These are phyloP conservation scores for Camelina sativa DNA, from an alignment of 345 rosid species.

Conservation along the genomic window DNA sequence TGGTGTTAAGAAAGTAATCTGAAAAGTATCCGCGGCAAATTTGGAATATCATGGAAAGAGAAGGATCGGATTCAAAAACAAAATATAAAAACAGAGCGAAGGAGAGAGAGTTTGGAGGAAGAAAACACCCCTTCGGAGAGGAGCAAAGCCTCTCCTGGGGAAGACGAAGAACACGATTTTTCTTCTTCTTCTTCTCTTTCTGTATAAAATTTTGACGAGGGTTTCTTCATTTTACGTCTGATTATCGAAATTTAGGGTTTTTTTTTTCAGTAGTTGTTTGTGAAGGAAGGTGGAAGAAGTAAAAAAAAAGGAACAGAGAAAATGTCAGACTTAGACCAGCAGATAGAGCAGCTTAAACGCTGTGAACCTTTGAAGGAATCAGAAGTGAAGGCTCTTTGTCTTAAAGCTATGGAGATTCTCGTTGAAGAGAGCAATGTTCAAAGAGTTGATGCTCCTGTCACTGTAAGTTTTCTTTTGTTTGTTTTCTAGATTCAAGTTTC, in stretches of 20 bases:
- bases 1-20: neutral
- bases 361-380: slow-evolving; percentile 5
- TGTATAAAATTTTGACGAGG: neutral
- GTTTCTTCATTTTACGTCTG: neutral
- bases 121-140: slow-evolving; percentile 31
- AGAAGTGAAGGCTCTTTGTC: slow-evolving; percentile 15
- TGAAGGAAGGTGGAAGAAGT: slow-evolving; percentile 17
- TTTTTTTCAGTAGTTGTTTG: neutral
- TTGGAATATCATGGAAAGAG: neutral
- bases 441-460: slow-evolving; percentile 89
- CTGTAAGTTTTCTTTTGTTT: slow-evolving; percentile 44
- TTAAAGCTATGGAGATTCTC: slow-evolving; percentile 88
- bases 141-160: slow-evolving; percentile 33
- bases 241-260: neutral
- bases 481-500: neutral
- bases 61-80: neutral
- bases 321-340: slow-evolving; percentile 84
- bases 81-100: slow-evolving; percentile 6
- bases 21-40: neutral
- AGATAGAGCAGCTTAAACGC: slow-evolving; percentile 13
- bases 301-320: neutral
- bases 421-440: slow-evolving; percentile 94
- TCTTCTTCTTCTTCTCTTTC: neutral
- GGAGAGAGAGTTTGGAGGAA: slow-evolving; percentile 3
- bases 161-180: slow-evolving; percentile 5